Evolutionary conservation across 1,284 basidiomycete genomes (phyloP).

Genomic region (Irpex sp.): DNA sequence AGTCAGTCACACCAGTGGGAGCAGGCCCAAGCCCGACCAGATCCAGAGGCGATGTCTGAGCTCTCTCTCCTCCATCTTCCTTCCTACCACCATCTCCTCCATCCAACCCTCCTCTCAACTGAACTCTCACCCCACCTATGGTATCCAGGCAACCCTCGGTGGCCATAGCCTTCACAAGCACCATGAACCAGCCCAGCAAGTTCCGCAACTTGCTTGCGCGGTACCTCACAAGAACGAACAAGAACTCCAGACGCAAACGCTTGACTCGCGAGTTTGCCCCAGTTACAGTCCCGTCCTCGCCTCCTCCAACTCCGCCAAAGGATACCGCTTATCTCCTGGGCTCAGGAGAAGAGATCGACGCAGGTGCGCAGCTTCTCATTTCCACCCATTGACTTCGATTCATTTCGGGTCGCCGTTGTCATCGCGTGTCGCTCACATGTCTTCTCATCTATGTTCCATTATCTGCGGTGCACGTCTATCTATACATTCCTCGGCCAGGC

Average conservation of each 20-base stretch:
- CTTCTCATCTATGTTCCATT: background rate
- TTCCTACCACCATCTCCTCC: background rate
- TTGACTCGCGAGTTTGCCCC: conserved; percentile 2
- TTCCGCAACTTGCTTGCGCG: conserved; percentile 6
- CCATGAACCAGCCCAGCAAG: conserved; percentile 3
- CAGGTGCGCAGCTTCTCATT: background rate
- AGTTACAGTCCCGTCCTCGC: conserved; percentile 1
- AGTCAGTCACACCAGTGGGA: background rate
- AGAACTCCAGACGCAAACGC: background rate
- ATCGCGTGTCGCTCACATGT: background rate
- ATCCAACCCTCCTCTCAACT: background rate
- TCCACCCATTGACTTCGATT: background rate
- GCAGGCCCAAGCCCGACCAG: background rate
- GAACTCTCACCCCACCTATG: background rate
- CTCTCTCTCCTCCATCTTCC: background rate
- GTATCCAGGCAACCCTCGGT: conserved; percentile 10
- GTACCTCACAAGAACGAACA: background rate
- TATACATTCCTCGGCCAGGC: conserved; percentile 1
- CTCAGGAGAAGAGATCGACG: background rate
- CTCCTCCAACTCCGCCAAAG: conserved; percentile 12
- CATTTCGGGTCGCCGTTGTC: background rate
- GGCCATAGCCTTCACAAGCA: conserved; percentile 4
- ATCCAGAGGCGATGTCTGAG: background rate
- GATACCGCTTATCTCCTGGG: background rate
- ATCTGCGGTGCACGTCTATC: background rate